Evolutionary conservation across 2,329 filamentous ascomycete species (phyloP), one percentile per base, ranked within the genome.

Genomic region (Cryphonectria radicalis): DNA sequence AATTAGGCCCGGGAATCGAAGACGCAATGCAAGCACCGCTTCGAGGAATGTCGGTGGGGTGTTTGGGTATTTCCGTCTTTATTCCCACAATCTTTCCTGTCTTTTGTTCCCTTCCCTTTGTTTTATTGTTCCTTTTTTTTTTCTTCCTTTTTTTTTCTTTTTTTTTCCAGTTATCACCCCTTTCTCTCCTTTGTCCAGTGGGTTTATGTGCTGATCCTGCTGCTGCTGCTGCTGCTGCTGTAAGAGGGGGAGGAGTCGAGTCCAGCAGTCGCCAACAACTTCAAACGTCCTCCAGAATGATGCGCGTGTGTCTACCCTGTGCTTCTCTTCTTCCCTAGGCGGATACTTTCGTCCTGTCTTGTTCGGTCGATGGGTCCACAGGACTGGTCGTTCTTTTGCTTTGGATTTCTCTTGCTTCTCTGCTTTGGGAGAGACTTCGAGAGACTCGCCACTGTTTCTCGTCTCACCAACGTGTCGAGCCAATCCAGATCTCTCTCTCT

Each of bases 381-480:
- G 1, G 46, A n/a, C 10, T 50, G 22, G 22, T 60, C 22, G 32
- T 40, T 40, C 6, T 37, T 42, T 35, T 35, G 25, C 43, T 62
- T n/a, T 1, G 19, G 2, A 40, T 22, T 28, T 43, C 14, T 25
- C 25, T 50, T 50, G 19, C 7, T 19, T 63, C 66, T 46, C 28
- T 60, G 37, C 37, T 28, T 62, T 17, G 59, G 25, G 32, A 14
- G 22, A 19, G 6, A 40, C 22, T 40, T n/a, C 62, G 32, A n/a
- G 63, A 64, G 57, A 50, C 43, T 60, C 64, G 63, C 63, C 43
- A 65, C 55, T 53, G 37, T 67, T 35, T 28, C 32, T 68, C 69
- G 69, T 68, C 71, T 68, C 69, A 71, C 63, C 63, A 66, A 64
- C 37, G 57, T 59, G 57, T 59, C 64, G 42, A 67, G 65, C 50